Percentiles rank a stretch among this genome's conserved stretches.
phyloP scores from a whole-genome alignment of 139 green algal genomes.

The Haematococcus lacustris region DNA sequence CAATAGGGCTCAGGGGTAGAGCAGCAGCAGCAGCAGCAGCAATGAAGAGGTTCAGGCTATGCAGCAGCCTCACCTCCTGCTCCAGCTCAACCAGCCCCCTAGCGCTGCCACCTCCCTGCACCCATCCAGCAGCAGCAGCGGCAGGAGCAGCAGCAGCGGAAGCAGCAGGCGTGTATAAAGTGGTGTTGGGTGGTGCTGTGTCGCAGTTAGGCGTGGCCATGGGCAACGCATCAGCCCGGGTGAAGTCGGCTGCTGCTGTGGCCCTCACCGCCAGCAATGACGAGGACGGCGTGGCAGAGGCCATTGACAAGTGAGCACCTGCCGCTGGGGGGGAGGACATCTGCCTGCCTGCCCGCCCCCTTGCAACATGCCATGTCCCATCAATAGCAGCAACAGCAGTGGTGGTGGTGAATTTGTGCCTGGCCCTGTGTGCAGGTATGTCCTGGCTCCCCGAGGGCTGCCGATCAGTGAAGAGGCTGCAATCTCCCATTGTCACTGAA shows the following conservation, averaged over 20 bases:
- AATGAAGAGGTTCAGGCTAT: background rate
- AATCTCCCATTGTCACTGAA: no score
- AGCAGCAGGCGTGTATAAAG: background rate
- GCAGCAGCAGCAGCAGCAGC: background rate
- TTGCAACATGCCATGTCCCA: no score
- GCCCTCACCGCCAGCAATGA: conserved; percentile 82
- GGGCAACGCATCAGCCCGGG: conserved; percentile 62
- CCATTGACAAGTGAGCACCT: conserved; percentile 63
- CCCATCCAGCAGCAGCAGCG: background rate
- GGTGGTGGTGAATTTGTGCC: no score
- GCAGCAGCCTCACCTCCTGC: background rate
- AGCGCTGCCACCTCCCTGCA: background rate
- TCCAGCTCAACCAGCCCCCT: background rate
- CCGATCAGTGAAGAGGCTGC: no score
- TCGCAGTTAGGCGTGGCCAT: conserved; percentile 66
- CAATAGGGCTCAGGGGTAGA: background rate
- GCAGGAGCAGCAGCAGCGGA: background rate
- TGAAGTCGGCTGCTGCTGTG: conserved; percentile 45
- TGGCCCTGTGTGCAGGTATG: no score
- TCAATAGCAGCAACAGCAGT: no score
- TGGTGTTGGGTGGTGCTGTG: background rate
- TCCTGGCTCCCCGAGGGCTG: no score
- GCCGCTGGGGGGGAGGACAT: no score
- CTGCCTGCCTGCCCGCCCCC: no score
- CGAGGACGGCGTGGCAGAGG: conserved; percentile 80